phyloP scores from a whole-genome alignment of 1,284 basidiomycete genomes.

The Cryptococcus floricola region DNA sequence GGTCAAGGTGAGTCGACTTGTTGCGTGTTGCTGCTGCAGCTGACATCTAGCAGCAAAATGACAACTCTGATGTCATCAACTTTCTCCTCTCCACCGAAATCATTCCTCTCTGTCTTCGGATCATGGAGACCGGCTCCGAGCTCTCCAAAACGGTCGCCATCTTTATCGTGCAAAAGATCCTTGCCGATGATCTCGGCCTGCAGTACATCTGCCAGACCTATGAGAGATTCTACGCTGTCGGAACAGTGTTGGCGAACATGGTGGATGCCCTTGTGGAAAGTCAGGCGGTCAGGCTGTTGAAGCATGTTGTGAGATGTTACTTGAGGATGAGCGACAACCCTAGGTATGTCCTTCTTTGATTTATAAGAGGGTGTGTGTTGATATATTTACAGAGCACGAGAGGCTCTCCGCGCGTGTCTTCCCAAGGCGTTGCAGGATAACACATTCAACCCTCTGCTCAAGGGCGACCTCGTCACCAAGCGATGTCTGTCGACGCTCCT shows the following conservation, averaged over 20 bases:
- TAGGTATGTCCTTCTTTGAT: slow-evolving; percentile 57
- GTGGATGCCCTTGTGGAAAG: slow-evolving; percentile 94
- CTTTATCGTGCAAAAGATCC: slow-evolving; percentile 99
- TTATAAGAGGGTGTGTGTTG: not conserved
- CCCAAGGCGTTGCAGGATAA: slow-evolving; percentile 93
- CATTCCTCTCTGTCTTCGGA: slow-evolving; percentile 96
- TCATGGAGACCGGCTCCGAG: slow-evolving; percentile 99
- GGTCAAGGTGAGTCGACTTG: slow-evolving; percentile 62
- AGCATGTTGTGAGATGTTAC: slow-evolving; percentile 98
- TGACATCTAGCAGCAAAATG: slow-evolving; percentile 67
- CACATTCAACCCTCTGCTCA: slow-evolving; percentile 85
- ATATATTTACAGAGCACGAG: slow-evolving; percentile 66
- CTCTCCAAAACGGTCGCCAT: slow-evolving; percentile 99
- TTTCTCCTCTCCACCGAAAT: slow-evolving; percentile 99
- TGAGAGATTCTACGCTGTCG: slow-evolving; percentile 98
- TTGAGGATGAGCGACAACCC: slow-evolving; percentile 93
- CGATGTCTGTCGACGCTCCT: slow-evolving; percentile 92
- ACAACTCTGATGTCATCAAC: slow-evolving; percentile 98
- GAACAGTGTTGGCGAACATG: slow-evolving; percentile 98
- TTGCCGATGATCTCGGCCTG: slow-evolving; percentile 94
- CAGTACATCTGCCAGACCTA: slow-evolving; percentile 99
- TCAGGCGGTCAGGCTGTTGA: slow-evolving; percentile 91
- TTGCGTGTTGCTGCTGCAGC: not conserved
- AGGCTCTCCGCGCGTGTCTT: slow-evolving; percentile 93
- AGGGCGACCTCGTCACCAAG: slow-evolving; percentile 95